These are phyloP conservation scores for Starmerella kuoi DNA, from an alignment of 805 yeast species.

Conservation along the genomic window DNA sequence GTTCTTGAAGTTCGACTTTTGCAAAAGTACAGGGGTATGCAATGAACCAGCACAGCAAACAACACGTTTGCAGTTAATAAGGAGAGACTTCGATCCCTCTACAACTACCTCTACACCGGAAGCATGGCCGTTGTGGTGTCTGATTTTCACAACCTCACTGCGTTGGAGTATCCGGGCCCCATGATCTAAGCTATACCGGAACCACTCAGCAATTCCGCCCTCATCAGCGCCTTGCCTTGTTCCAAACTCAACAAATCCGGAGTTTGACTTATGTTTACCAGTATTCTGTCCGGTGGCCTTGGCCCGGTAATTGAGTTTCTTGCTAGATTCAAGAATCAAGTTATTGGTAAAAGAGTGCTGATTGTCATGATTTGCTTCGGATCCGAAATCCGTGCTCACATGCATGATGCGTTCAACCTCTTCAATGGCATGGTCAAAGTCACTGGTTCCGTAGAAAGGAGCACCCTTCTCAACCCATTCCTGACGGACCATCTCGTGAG, in stretches of 20 bases:
- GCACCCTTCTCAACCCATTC: conserved; percentile 41
- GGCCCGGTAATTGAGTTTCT: conserved; percentile 36
- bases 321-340: conserved; percentile 35
- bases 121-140: conserved; percentile 36
- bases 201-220: conserved; percentile 42
- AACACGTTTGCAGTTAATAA: conserved; percentile 35
- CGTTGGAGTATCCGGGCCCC: conserved; percentile 40
- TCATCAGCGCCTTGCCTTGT: conserved; percentile 38
- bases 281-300: conserved; percentile 38
- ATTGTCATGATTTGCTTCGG: conserved; percentile 23
- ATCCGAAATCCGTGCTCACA: conserved; percentile 31
- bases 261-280: conserved; percentile 33
- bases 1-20: conserved; percentile 39
- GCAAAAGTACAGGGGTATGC: conserved; percentile 38
- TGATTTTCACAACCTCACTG: conserved; percentile 32
- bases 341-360: conserved; percentile 37
- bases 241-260: conserved; percentile 41
- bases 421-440: conserved; percentile 36
- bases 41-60: conserved; percentile 39
- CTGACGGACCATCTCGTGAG: conserved; percentile 39
- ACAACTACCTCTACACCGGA: conserved; percentile 35
- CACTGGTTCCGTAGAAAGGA: conserved; percentile 36
- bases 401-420: conserved; percentile 41
- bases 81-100: conserved; percentile 14
- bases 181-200: conserved; percentile 35